These are phyloP conservation scores for Fusarium sulawesiense DNA, from an alignment of 2,329 filamentous ascomycete genomes.

Conservation along the genomic window DNA sequence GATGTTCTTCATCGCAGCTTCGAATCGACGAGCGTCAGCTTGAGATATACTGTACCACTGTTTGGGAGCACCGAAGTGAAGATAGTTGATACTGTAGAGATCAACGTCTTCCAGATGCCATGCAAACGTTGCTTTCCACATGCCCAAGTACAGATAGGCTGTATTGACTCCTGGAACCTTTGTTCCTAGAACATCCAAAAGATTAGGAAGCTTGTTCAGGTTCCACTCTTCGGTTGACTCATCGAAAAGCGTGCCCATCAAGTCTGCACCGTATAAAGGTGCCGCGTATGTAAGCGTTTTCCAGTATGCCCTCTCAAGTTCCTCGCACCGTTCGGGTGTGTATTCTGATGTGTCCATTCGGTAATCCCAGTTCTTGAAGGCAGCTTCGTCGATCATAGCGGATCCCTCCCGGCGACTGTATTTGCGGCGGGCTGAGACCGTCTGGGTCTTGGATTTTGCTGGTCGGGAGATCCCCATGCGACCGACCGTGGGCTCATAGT, in stretches of 20 bases:
- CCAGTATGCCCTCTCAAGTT: conserved; percentile 96
- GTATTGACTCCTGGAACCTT: conserved; percentile 98
- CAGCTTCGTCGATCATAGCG: conserved; percentile 86
- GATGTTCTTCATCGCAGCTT: conserved; percentile 92
- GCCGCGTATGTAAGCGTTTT: conserved; percentile 95
- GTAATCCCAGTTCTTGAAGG: conserved; percentile 93
- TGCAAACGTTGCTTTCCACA: conserved; percentile 99
- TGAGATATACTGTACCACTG: conserved; percentile 99
- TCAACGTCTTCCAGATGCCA: conserved; percentile 99
- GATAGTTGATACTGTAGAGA: conserved; percentile 99
- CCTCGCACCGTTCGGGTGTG: conserved; percentile 90
- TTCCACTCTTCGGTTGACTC: conserved; percentile 90
- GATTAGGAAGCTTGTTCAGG: conserved; percentile 90
- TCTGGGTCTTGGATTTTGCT: conserved; percentile 72
- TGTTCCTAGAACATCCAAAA: conserved; percentile 92
- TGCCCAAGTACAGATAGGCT: conserved; percentile 95
- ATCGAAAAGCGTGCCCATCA: conserved; percentile 94
- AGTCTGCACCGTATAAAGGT: conserved; percentile 94
- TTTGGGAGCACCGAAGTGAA: conserved; percentile 97
- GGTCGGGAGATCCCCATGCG: conserved; percentile 63
- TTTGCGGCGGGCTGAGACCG: conserved; percentile 87
- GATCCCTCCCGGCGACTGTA: conserved; percentile 83
- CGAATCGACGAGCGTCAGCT: conserved; percentile 90
- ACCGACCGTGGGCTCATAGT: conserved; percentile 51
- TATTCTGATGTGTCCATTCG: conserved; percentile 88